Base-by-base conservation (phyloP, 371 early-diverging fungal genomes). In the Mortierella sp. region DNA sequence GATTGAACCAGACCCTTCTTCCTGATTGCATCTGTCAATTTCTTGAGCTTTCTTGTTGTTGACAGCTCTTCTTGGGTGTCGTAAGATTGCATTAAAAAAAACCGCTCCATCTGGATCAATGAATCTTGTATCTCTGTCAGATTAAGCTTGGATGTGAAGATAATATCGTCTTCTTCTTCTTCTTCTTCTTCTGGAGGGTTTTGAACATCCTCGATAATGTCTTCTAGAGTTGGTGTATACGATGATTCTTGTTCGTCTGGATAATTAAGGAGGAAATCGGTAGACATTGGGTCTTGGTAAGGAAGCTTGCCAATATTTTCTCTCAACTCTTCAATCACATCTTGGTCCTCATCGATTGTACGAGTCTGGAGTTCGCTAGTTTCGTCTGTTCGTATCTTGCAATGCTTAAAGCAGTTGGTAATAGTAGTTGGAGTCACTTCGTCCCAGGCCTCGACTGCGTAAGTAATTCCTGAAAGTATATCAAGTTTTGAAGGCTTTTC, bases 391-490 rank as follows among this genome's bases (percentile, higher is more conserved):
- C 28, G 19, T 8, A 60, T 60, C 5, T 26, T 22, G 19, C 60
- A 42, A 37, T 60, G 60, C 34, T 31, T 34, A 23, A 60, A 60
- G 26, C 60, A 60, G 60, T 60, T 60, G n/a, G n/a, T 2, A 19
- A 60, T 42, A 9, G 60, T 43, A 37, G 28, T 43, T 3, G 29
- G 58, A 23, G 56, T 57, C 31, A 43, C 67, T 17, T 45, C 45
- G 45, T 17, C 67, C 51, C 47, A 54, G 26, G 22, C 66, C 26
- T 2, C 2, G 29, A 37, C 62, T 23, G n/a, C 28, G 28, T 17
- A 3, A 22, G 32, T 13, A 22, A 60, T 60, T 35, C 35, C 35
- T 35, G 35, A 6, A 35, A 22, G 60, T 17, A 6, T 40, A n/a
- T 42, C 23, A 37, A 26, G 22, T 23, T 5, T 23, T 60, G 42